Conservation (phyloP, 495 filamentous ascomycete genomes). For the Neurospora terricola region DNA sequence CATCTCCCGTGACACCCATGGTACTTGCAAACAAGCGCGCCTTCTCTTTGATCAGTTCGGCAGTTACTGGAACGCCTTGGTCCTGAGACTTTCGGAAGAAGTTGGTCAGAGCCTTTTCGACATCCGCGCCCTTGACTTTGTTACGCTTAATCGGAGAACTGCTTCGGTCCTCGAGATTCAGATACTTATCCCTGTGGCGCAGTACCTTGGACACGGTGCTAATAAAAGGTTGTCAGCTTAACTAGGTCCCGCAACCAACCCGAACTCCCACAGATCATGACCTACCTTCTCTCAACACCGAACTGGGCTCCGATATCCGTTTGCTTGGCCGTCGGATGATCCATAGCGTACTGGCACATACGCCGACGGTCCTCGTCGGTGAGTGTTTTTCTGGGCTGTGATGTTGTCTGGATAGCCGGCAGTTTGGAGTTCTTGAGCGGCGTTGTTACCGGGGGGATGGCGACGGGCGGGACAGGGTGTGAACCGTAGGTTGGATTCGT, state of each 20-base stretch:
- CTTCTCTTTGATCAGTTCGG: slow-evolving; percentile 80
- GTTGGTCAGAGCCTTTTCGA: slow-evolving; percentile 87
- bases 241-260: not conserved
- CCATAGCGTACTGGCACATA: slow-evolving; percentile 95
- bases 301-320: slow-evolving; percentile 96
- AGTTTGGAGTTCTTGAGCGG: slow-evolving; percentile 38
- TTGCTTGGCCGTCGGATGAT: slow-evolving; percentile 91
- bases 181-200: slow-evolving; percentile 93
- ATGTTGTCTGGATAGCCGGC: slow-evolving; percentile 36
- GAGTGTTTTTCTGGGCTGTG: slow-evolving; percentile 77
- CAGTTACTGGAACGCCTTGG: slow-evolving; percentile 66
- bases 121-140: slow-evolving; percentile 89
- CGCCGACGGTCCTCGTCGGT: slow-evolving; percentile 84
- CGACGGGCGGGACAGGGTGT: slow-evolving; percentile 43
- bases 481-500: slow-evolving; percentile 41
- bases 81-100: slow-evolving; percentile 77
- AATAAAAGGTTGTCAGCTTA: slow-evolving; percentile 14
- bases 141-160: slow-evolving; percentile 79
- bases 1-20: slow-evolving; percentile 57
- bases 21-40: slow-evolving; percentile 76
- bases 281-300: slow-evolving; percentile 95
- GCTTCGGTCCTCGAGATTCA: slow-evolving; percentile 77
- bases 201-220: slow-evolving; percentile 98
- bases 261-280: not conserved
- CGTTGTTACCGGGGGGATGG: slow-evolving; percentile 45